Percentiles rank a stretch among this genome's conserved stretches.
Conservation (phyloP, 139 green algal species). For the Coccomyxa sp. region DNA sequence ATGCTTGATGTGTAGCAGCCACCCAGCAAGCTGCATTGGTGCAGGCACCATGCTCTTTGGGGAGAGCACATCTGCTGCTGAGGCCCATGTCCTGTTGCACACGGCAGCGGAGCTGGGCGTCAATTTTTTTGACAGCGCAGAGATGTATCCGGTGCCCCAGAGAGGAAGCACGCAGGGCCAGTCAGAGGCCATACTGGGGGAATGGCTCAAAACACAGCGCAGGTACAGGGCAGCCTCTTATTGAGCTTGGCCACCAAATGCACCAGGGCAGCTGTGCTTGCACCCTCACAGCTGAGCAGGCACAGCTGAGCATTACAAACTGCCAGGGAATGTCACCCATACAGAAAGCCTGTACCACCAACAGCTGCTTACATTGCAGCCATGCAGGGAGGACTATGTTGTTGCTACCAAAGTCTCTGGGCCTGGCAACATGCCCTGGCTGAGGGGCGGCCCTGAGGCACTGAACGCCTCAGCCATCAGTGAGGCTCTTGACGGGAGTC, state of each 20-base stretch:
- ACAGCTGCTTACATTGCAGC: background rate
- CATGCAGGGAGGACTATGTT: constrained; percentile 44
- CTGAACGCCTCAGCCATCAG: constrained; percentile 64
- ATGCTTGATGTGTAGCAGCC: no score
- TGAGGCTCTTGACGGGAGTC: constrained; percentile 63
- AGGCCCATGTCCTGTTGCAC: constrained; percentile 46
- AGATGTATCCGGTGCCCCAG: constrained; percentile 94
- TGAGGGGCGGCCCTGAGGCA: constrained; percentile 58
- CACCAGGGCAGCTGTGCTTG: background rate
- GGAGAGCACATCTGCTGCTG: constrained; percentile 38
- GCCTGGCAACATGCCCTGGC: constrained; percentile 79
- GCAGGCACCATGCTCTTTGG: constrained; percentile 93
- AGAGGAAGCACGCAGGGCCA: constrained; percentile 48
- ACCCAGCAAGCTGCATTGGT: no score
- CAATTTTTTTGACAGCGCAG: constrained; percentile 87
- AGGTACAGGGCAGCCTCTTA: constrained; percentile 15
- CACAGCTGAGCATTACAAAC: no score
- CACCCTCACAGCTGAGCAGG: background rate
- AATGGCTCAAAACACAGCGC: constrained; percentile 34
- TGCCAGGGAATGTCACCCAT: background rate
- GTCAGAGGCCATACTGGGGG: constrained; percentile 54
- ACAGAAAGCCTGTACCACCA: background rate
- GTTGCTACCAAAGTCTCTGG: constrained; percentile 78
- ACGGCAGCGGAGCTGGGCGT: constrained; percentile 60
- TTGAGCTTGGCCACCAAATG: background rate